Evolutionary conservation across 2,329 filamentous ascomycete genomes (phyloP), one percentile per base, ranked within the genome.

Genomic region (Arthrobotrys entomopaga): DNA sequence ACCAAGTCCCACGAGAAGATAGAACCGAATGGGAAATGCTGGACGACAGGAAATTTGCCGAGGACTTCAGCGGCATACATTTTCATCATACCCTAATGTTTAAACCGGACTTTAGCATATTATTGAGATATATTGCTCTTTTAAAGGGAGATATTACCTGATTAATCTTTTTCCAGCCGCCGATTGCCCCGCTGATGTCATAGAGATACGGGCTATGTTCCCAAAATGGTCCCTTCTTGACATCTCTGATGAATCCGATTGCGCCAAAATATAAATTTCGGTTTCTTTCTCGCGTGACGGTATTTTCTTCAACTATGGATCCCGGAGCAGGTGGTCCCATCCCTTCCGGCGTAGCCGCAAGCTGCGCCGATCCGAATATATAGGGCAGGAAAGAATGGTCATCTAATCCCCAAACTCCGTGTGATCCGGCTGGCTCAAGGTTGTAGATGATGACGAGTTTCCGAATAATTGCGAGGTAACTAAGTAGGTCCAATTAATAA

Each of bases 121-220:
- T 46, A 46, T 46, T 15, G 42, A 46, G 42, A 34, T 1, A 40
- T 10, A 38, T 48, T n/a, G n/a, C 22, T 13, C 20, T 1, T 16
- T 49, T 53, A 15, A 6, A 60, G 19, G 22, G n/a, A 60, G 20
- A 56, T 13, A 43, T 40, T 78, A 87, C 87, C 84, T 93, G 93
- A 82, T 99, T 98, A 79, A 99, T 97, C 84, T 99, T 99, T 40
- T 91, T 95, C 95, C 95, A 99, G n/a, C 95, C 91, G 66, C 90
- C 89, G 77, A 88, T 88, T 76, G 99, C 91, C 10, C 95, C 95
- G 0, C 92, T 96, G 48, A 99, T 92, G 81, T 99, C 93, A 80
- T 90, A 99, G 11, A 99, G 83, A 77, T 97, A 94, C 0, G 94
- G 94, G 77, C 92, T 97, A 81, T 99, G 94, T 78, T 94, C 91